Evolutionary conservation across 768 basidiomycete species (phyloP).

Genomic region (Lenzites betulinus): DNA sequence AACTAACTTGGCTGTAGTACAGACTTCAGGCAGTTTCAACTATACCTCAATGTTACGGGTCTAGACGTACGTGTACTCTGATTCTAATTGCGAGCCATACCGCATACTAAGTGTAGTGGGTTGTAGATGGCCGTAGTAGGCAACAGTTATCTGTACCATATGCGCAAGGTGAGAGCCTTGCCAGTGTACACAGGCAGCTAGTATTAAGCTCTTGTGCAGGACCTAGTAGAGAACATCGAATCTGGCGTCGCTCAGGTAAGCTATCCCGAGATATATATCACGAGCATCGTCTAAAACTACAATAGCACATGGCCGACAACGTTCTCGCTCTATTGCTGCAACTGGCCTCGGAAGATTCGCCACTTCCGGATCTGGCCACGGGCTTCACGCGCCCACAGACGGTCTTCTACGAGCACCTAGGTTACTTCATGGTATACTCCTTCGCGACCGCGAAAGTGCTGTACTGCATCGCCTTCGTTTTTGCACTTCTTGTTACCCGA

Average conservation of each 20-base stretch:
- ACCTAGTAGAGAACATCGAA: slow-evolving; percentile 82
- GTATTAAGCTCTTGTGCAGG: slow-evolving; percentile 36
- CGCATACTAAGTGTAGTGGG: background rate
- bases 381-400: slow-evolving; percentile 57
- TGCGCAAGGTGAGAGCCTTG: slow-evolving; percentile 63
- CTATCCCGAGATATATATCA: background rate
- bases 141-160: slow-evolving; percentile 93
- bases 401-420: slow-evolving; percentile 77
- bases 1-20: slow-evolving; percentile 52
- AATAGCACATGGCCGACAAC: slow-evolving; percentile 88
- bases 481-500: slow-evolving; percentile 48
- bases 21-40: slow-evolving; percentile 92
- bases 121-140: slow-evolving; percentile 85
- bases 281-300: background rate
- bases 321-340: slow-evolving; percentile 75
- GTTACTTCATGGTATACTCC: slow-evolving; percentile 71
- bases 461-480: slow-evolving; percentile 54
- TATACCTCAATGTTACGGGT: slow-evolving; percentile 88
- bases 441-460: slow-evolving; percentile 68
- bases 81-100: background rate
- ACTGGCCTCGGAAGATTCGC: slow-evolving; percentile 69
- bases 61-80: slow-evolving; percentile 63
- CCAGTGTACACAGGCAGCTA: background rate
- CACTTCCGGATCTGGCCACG: slow-evolving; percentile 62
- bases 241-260: slow-evolving; percentile 67